phyloP scores from a whole-genome alignment of 148 eudicot species.

The Rhododendron simsii region DNA sequence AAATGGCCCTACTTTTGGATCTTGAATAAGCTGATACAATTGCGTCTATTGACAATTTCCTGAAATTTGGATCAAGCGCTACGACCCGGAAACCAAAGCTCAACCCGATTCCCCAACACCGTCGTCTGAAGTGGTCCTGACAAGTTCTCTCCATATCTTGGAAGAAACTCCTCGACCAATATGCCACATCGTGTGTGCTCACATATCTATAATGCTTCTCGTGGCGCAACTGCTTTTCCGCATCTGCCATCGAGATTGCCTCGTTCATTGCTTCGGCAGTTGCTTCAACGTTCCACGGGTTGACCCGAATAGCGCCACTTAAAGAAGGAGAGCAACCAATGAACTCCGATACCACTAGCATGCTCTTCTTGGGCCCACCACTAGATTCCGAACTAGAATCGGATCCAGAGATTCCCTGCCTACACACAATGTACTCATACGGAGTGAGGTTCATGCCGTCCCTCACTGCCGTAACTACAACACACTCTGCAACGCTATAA shows the following conservation, averaged over 20 bases:
- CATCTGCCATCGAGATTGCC: conserved; percentile 41
- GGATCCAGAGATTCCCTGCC: conserved; percentile 32
- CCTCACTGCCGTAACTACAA: conserved; percentile 53
- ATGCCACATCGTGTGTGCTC: conserved; percentile 44
- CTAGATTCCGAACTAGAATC: conserved; percentile 21
- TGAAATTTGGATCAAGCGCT: conserved; percentile 44
- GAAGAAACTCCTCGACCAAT: conserved; percentile 43
- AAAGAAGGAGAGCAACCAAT: conserved; percentile 65
- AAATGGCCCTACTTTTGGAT: conserved; percentile 40
- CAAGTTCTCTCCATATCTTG: conserved; percentile 51
- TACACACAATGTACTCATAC: conserved; percentile 52
- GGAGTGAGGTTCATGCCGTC: conserved; percentile 71
- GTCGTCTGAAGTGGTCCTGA: conserved; percentile 34
- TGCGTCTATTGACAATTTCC: conserved; percentile 36
- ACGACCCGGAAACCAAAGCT: conserved; percentile 48
- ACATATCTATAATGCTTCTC: conserved; percentile 52
- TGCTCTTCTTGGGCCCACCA: conserved; percentile 41
- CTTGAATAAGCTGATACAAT: conserved; percentile 38
- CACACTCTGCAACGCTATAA: conserved; percentile 50
- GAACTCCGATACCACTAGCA: conserved; percentile 57
- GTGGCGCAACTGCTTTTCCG: conserved; percentile 50
- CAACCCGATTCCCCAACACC: conserved; percentile 48
- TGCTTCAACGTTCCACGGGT: conserved; percentile 54
- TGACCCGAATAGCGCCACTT: conserved; percentile 62
- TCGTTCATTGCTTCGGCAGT: conserved; percentile 51